phyloP scores from a whole-genome alignment of 2,329 filamentous ascomycete species.

The Pseudogymnoascus sp. region DNA sequence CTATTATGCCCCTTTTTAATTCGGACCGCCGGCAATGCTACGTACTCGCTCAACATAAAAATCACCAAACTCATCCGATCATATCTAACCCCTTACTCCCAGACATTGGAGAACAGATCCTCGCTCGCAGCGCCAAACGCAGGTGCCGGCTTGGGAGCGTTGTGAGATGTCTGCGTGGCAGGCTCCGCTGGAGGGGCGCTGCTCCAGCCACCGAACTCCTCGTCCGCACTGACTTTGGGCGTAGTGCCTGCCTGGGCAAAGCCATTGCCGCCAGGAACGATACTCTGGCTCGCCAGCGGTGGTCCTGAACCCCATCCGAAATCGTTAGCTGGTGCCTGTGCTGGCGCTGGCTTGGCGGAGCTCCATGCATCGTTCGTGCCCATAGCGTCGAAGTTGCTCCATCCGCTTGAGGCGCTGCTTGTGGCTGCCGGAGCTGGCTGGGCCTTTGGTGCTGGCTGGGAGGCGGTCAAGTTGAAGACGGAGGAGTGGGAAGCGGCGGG shows the following conservation, averaged over 20 bases:
- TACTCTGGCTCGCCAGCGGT: constrained; percentile 50
- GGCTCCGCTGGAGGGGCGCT: constrained; percentile 57
- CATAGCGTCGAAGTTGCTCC: constrained; percentile 65
- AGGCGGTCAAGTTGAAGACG: constrained; percentile 70
- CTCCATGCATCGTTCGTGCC: constrained; percentile 77
- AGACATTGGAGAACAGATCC: constrained; percentile 93
- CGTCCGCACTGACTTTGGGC: constrained; percentile 69
- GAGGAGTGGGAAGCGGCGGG: constrained; percentile 43
- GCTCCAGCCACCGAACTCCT: constrained; percentile 94
- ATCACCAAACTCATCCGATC: background rate
- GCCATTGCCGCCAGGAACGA: constrained; percentile 55
- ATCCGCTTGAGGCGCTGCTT: constrained; percentile 27
- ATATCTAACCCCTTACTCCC: constrained; percentile 52
- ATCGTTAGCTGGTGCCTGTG: constrained; percentile 45
- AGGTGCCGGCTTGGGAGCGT: constrained; percentile 46
- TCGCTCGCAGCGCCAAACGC: constrained; percentile 61
- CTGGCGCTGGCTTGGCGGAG: constrained; percentile 29
- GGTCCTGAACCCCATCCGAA: constrained; percentile 52
- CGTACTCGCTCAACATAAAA: constrained; percentile 7
- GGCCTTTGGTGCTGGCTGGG: constrained; percentile 35
- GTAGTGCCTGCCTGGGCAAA: constrained; percentile 32
- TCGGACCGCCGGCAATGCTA: constrained; percentile 4
- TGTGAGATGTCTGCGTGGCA: constrained; percentile 33
- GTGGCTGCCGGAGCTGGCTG: constrained; percentile 33
- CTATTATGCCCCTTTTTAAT: constrained; percentile 7